Evolutionary conservation across 306 rosid genomes (phyloP).

Genomic region (Adenanthera pavonina): DNA sequence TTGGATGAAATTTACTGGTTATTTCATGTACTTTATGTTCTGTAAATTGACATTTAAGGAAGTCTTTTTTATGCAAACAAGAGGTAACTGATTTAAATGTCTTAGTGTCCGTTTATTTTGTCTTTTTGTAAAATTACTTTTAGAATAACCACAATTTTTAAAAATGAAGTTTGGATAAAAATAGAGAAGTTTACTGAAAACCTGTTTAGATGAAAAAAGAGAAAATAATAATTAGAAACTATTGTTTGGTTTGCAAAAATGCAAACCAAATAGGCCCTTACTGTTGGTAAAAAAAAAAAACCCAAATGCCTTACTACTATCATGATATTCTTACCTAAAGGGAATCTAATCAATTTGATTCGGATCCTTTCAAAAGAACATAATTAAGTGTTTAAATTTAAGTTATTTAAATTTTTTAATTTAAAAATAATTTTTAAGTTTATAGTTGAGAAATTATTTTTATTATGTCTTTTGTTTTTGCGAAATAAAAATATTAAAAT

Average conservation of each 20-base stretch:
- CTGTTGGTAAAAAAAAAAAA: too few relatives aligned
- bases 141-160: too few relatives aligned
- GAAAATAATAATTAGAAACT: too few relatives aligned
- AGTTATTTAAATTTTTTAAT: not conserved
- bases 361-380: not conserved
- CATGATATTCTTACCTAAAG: not conserved
- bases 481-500: not conserved
- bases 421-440: not conserved
- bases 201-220: too few relatives aligned
- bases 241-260: too few relatives aligned
- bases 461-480: not conserved
- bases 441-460: not conserved
- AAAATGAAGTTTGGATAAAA: too few relatives aligned
- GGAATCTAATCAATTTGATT: not conserved
- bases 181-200: too few relatives aligned
- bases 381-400: not conserved
- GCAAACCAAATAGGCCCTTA: too few relatives aligned
- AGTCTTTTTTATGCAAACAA: not conserved
- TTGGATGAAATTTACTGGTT: constrained; percentile 9
- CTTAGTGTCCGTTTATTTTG: too few relatives aligned
- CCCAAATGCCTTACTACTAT: not conserved
- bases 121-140: too few relatives aligned
- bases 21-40: not conserved
- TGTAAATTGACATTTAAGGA: not conserved
- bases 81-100: not conserved